Conservation (phyloP, 2,329 filamentous ascomycete genomes). For the Pseudogymnoascus sp. region DNA sequence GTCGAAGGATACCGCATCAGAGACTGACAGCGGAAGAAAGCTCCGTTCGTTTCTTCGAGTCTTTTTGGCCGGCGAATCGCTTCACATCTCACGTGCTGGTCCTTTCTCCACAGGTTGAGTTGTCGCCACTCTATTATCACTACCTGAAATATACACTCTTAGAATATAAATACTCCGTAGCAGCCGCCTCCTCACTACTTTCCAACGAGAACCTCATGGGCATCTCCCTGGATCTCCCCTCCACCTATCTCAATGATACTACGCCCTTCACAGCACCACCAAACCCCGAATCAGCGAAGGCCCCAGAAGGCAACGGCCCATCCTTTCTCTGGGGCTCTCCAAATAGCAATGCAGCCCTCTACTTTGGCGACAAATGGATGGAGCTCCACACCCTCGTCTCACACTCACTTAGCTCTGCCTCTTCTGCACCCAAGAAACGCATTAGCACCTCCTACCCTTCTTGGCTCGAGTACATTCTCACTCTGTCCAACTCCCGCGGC, state of each 20-base stretch:
- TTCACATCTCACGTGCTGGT: conserved; percentile 67
- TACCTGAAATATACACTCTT: conserved; percentile 73
- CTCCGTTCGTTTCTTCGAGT: conserved; percentile 69
- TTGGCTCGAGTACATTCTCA: conserved; percentile 70
- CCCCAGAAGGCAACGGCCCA: conserved; percentile 30
- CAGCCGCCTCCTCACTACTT: conserved; percentile 33
- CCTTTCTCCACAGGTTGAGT: conserved; percentile 69
- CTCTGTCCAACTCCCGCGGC: conserved; percentile 65
- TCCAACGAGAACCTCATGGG: conserved; percentile 57
- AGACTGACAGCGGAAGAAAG: conserved; percentile 58
- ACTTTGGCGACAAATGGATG: conserved; percentile 78
- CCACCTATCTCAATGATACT: conserved; percentile 51
- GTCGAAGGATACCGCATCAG: conserved; percentile 59
- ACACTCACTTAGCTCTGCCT: conserved; percentile 21
- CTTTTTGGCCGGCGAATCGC: conserved; percentile 69
- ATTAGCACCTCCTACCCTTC: conserved; percentile 62
- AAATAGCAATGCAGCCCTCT: conserved; percentile 70
- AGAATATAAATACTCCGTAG: conserved; percentile 63
- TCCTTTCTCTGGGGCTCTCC: conserved; percentile 77
- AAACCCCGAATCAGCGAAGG: conserved; percentile 20
- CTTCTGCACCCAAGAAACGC: conserved; percentile 42
- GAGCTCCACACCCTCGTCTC: conserved; percentile 76
- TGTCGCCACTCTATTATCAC: conserved; percentile 75
- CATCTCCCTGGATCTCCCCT: conserved; percentile 69
- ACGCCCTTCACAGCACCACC: conserved; percentile 43